Conservation (phyloP, 108 stramenopile species). For the Cyclotella cryptica region DNA sequence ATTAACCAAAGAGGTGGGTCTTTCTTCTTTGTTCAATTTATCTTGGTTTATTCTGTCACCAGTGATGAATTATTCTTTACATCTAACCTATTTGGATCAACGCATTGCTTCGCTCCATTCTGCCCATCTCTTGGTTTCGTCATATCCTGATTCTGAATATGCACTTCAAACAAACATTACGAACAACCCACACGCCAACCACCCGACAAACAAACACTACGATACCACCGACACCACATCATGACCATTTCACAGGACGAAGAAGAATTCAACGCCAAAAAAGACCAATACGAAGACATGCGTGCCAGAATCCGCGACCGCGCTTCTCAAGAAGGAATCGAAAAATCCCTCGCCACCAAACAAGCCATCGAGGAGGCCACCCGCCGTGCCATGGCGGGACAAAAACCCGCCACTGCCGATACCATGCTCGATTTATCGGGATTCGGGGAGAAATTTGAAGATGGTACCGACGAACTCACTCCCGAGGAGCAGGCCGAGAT, state of each 20-base stretch:
- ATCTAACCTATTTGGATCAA: neutral
- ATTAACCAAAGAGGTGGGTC: constrained; percentile 50
- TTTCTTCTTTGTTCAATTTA: neutral
- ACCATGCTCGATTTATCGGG: constrained; percentile 67
- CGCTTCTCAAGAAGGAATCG: constrained; percentile 66
- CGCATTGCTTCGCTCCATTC: too few species aligned
- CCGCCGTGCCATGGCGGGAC: constrained; percentile 59
- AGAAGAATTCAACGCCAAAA: constrained; percentile 53
- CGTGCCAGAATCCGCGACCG: constrained; percentile 72
- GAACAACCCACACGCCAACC: neutral
- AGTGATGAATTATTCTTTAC: too few species aligned
- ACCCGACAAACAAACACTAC: neutral
- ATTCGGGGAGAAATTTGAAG: constrained; percentile 62
- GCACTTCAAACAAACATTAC: neutral
- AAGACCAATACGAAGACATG: constrained; percentile 62
- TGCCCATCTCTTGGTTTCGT: too few species aligned
- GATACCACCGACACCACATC: neutral
- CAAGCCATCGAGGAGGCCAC: constrained; percentile 67
- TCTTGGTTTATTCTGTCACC: neutral
- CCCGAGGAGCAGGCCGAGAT: constrained; percentile 81
- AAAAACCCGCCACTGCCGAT: constrained; percentile 42
- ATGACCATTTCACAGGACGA: constrained; percentile 51
- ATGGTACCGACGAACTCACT: constrained; percentile 79
- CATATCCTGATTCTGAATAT: too few species aligned
- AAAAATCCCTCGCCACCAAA: constrained; percentile 68